These are phyloP conservation scores for Xylariaceae sp. DNA, from an alignment of 2,329 filamentous ascomycete genomes.

Conservation along the genomic window DNA sequence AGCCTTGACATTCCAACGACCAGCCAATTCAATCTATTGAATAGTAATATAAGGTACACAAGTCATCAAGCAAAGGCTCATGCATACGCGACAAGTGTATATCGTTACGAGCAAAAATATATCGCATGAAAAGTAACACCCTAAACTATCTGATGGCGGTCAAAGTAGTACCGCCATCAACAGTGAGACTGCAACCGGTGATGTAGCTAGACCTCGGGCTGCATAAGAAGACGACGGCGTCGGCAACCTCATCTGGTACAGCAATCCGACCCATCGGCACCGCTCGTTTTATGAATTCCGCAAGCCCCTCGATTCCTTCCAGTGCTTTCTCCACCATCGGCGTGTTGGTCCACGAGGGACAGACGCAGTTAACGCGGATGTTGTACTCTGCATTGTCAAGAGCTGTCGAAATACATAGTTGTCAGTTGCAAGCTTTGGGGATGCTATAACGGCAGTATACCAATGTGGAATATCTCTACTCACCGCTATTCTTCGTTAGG, in stretches of 20 bases:
- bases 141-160: too few relatives aligned
- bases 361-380: constrained; percentile 42
- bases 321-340: constrained; percentile 34
- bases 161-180: constrained; percentile 19
- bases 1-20: too few relatives aligned
- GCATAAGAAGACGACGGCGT: constrained; percentile 37
- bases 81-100: too few relatives aligned
- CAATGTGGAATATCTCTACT: background rate
- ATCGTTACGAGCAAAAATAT: too few relatives aligned
- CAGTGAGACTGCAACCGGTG: constrained; percentile 31
- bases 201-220: constrained; percentile 41
- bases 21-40: too few relatives aligned
- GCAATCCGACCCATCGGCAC: constrained; percentile 33
- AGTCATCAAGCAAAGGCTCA: background rate
- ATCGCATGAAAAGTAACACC: too few relatives aligned
- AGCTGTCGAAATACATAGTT: too few relatives aligned
- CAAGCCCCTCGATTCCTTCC: constrained; percentile 21
- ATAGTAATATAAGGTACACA: background rate
- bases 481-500: constrained; percentile 15
- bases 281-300: constrained; percentile 18
- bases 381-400: constrained; percentile 34
- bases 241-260: constrained; percentile 37
- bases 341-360: constrained; percentile 40
- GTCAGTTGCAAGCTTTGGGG: too few relatives aligned
- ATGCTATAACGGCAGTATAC: too few relatives aligned